Evolutionary conservation across 768 basidiomycete genomes (phyloP).

Genomic region (Daedaleopsis sinensis): DNA sequence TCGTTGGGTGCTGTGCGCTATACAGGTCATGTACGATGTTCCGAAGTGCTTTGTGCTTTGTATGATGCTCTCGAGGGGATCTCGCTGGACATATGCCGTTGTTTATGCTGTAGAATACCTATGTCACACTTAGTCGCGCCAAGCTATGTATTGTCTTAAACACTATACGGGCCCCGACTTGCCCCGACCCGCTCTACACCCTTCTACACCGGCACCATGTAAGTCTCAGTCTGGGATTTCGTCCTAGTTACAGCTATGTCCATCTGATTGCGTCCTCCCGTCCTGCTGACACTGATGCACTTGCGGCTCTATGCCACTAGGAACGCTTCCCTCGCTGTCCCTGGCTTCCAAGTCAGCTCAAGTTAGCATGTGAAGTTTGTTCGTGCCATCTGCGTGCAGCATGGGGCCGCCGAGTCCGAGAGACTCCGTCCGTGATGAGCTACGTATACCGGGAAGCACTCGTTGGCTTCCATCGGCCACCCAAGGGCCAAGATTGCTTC

Average conservation of each 20-base stretch:
- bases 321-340: background rate
- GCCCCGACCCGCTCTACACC: too few species aligned
- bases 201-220: too few species aligned
- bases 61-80: background rate
- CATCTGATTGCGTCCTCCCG: too few species aligned
- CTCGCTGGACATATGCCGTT: background rate
- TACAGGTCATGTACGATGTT: background rate
- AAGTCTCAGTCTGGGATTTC: too few species aligned
- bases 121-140: too few species aligned
- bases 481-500: background rate
- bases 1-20: background rate
- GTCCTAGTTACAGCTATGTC: too few species aligned
- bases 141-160: too few species aligned
- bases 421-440: background rate
- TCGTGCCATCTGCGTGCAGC: background rate
- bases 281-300: background rate
- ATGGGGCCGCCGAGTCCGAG: background rate
- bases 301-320: background rate
- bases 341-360: background rate
- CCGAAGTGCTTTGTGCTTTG: background rate
- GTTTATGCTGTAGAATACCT: background rate
- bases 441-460: background rate
- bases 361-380: background rate
- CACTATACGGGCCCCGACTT: too few species aligned
- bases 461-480: background rate